Base-by-base conservation (phyloP, 2,329 filamentous ascomycete species). In the Stemphylium beticola region DNA sequence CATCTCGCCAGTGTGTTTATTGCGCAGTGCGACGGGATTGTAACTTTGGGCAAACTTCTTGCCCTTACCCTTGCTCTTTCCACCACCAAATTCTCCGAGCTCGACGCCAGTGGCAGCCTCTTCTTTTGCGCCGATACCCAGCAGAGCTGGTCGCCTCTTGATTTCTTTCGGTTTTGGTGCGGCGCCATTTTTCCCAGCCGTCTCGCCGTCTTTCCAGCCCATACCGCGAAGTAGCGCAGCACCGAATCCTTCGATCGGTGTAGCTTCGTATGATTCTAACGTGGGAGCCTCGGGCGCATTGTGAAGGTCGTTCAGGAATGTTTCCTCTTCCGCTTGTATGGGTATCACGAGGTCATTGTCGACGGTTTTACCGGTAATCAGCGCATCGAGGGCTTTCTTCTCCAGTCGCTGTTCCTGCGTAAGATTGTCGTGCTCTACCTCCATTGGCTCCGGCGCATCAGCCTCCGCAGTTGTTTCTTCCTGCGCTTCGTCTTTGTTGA, bases 241-340 rank as follows among this genome's bases (percentile, higher is more conserved):
- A 7, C 95, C 95, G 62, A 98, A 99, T 66, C 97, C 92, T 64
- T 97, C 93, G 14, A 98, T 92, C 0, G 95, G 93, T 58, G 96
- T 89, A 11, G 89, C 87, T 54, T 90, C 88, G 77, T 98, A 98
- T 67, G 95, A 91, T 31, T 91, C 90, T 15, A 96, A 79, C 0
- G 87, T 90, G 4, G 92, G 88, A 26, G 85, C 82, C 18, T 92
- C 89, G 1, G 92, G 92, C 1, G 92, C 88, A 22, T 84, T 79
- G 11, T 84, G 81, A 26, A 93, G 83, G 71, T 93, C 91, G 22
- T 85, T 83, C 29, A 81, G 81, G 67, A 92, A 93, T 2, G 86
- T 87, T 55, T 89, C 87, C 60, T 90, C 88, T n/a, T 81, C 82
- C 2, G 64, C 57, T 20, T 81, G 68, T 4, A 72, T 63, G 4